These are phyloP conservation scores for Tillandsia fasciculata DNA, from an alignment of 176 grass and related monocot species.

Conservation along the genomic window DNA sequence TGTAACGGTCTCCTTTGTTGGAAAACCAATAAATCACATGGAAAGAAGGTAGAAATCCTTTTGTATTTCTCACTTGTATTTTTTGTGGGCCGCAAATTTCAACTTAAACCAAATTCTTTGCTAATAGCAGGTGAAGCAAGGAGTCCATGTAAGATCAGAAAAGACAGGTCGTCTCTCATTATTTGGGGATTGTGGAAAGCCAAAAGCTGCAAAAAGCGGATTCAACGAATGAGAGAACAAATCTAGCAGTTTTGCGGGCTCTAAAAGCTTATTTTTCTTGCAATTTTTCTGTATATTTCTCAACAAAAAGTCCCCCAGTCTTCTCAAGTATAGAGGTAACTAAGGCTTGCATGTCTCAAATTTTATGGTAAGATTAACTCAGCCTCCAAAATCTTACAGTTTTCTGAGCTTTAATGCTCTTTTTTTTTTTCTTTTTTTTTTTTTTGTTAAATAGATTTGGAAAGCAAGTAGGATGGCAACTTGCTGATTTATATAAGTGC, in stretches of 20 bases:
- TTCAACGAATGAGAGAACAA: conserved; percentile 11
- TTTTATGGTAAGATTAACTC: neutral
- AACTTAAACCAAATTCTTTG: conserved; percentile 1
- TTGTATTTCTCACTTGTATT: conserved; percentile 1
- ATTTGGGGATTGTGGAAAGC: conserved; percentile 32
- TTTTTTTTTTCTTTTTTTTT: neutral
- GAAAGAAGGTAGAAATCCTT: conserved; percentile 34
- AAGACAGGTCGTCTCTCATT: conserved; percentile 15
- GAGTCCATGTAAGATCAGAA: conserved; percentile 26
- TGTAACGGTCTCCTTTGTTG: conserved; percentile 70
- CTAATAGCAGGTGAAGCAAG: conserved; percentile 39
- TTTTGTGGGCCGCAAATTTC: conserved; percentile 11
- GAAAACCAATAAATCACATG: conserved; percentile 34
- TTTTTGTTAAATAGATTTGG: neutral
- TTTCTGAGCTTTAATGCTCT: neutral
- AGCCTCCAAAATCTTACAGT: neutral
- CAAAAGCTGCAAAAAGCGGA: conserved; percentile 15
- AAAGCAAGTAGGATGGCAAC: neutral
- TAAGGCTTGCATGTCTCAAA: neutral
- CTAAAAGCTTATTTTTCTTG: neutral
- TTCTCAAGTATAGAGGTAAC: neutral
- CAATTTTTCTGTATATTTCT: conserved; percentile 11
- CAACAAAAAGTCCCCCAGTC: neutral
- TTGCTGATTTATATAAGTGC: neutral
- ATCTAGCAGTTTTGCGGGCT: neutral